Percentiles rank a stretch among this genome's conserved stretches.
Evolutionary conservation across 2,329 filamentous ascomycete species (phyloP).

Genomic region (Penicillium rolfsii): DNA sequence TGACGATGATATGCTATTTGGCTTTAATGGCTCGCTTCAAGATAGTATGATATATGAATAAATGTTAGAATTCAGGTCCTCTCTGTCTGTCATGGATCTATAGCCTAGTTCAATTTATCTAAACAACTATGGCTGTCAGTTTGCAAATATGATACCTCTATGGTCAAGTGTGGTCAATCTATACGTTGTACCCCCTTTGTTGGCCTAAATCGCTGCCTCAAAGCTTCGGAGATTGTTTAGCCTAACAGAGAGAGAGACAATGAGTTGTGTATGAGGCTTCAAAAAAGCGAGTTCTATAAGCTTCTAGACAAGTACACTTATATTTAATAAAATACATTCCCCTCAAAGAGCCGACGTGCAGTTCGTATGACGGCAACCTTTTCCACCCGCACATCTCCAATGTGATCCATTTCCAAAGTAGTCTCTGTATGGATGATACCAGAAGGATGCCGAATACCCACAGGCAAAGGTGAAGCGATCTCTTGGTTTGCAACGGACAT

Average conservation of each 20-base stretch:
- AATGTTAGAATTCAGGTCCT: neutral
- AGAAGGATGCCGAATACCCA: conserved; percentile 22
- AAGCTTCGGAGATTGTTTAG: neutral
- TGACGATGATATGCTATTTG: conserved; percentile 39
- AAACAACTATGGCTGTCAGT: neutral
- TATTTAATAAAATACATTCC: conserved; percentile 22
- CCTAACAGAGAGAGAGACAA: neutral
- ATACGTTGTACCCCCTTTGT: neutral
- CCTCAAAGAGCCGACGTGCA: conserved; percentile 29
- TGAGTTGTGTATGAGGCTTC: neutral
- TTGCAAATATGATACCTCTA: neutral
- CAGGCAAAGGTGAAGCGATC: conserved; percentile 15
- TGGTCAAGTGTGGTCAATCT: neutral
- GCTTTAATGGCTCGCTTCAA: conserved; percentile 37
- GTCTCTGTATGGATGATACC: conserved; percentile 25
- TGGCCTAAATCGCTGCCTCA: neutral
- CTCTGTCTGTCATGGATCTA: neutral
- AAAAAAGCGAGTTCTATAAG: neutral
- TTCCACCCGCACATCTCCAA: conserved; percentile 13
- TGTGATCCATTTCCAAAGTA: conserved; percentile 3
- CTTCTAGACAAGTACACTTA: neutral
- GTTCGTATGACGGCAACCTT: conserved; percentile 26
- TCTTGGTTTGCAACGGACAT: conserved; percentile 19
- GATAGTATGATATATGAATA: conserved; percentile 12
- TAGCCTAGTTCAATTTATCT: neutral